Percentiles rank a stretch among this genome's conserved stretches.
Conservation (phyloP, 257 asterid genomes). For the Datura wrightii region DNA sequence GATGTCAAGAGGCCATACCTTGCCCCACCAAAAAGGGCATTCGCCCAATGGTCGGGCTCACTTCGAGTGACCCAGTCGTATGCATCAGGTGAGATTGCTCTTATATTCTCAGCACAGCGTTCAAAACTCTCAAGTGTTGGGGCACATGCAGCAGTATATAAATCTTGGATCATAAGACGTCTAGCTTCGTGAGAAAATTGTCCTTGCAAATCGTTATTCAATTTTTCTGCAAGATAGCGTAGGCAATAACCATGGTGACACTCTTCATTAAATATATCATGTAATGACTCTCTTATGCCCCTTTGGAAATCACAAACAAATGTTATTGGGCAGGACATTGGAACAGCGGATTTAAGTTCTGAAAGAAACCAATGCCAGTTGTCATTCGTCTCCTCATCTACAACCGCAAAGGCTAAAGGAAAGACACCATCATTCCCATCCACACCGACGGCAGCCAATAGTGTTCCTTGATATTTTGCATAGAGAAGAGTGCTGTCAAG, state of each 20-base stretch:
- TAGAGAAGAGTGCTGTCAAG: slow-evolving; percentile 93
- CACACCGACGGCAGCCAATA: slow-evolving; percentile 87
- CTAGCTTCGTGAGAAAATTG: slow-evolving; percentile 98
- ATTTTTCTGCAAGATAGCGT: slow-evolving; percentile 90
- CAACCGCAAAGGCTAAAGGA: slow-evolving; percentile 96
- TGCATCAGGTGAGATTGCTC: slow-evolving; percentile 95
- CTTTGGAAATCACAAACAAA: slow-evolving; percentile 93
- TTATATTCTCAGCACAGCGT: slow-evolving; percentile 72
- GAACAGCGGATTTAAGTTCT: slow-evolving; percentile 76
- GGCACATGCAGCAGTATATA: slow-evolving; percentile 91
- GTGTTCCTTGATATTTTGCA: slow-evolving; percentile 92
- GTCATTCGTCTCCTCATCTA: slow-evolving; percentile 91
- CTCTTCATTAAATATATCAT: slow-evolving; percentile 73
- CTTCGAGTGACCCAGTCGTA: slow-evolving; percentile 82
- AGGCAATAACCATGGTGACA: slow-evolving; percentile 92
- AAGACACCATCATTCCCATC: slow-evolving; percentile 93
- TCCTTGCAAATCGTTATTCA: slow-evolving; percentile 86
- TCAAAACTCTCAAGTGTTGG: slow-evolving; percentile 73
- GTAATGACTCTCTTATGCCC: slow-evolving; percentile 77
- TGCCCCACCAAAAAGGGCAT: slow-evolving; percentile 77
- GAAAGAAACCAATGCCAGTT: slow-evolving; percentile 97
- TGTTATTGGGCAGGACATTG: slow-evolving; percentile 72
- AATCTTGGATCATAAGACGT: slow-evolving; percentile 94
- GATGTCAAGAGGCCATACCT: slow-evolving; percentile 90
- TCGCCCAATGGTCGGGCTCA: slow-evolving; percentile 96